phyloP scores from a whole-genome alignment of 768 basidiomycete genomes.

The Kwoniella dendrophila region DNA sequence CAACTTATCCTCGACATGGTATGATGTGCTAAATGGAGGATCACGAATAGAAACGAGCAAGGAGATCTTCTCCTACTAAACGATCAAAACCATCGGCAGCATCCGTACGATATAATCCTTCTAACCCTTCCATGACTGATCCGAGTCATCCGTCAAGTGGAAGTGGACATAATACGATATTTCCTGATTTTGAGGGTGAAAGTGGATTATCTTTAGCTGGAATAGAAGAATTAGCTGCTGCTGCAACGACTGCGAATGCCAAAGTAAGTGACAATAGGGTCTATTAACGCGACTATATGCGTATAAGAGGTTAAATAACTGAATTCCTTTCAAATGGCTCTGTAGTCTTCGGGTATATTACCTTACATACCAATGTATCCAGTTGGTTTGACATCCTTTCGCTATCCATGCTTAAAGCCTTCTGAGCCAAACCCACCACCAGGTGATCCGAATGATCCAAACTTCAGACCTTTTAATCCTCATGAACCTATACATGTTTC shows the following conservation, averaged over 20 bases:
- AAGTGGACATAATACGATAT: no score
- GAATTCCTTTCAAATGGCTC: neutral
- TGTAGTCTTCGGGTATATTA: slow-evolving; percentile 1
- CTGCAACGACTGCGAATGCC: slow-evolving; percentile 13
- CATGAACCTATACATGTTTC: slow-evolving; percentile 13
- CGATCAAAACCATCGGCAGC: slow-evolving; percentile 12
- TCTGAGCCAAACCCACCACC: slow-evolving; percentile 36
- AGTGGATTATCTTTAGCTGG: slow-evolving; percentile 11
- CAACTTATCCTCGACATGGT: no score
- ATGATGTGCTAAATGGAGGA: no score
- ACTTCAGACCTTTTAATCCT: slow-evolving; percentile 39
- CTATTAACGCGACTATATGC: neutral
- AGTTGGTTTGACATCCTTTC: slow-evolving; percentile 45
- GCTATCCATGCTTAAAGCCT: slow-evolving; percentile 41
- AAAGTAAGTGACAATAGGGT: slow-evolving; percentile 1
- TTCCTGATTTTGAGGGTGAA: neutral
- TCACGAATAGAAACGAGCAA: slow-evolving; percentile 22
- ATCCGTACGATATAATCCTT: no score
- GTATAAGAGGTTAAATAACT: neutral
- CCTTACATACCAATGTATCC: slow-evolving; percentile 13
- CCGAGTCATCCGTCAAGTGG: no score
- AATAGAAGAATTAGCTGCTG: slow-evolving; percentile 20
- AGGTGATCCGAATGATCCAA: slow-evolving; percentile 38
- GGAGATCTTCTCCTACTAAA: slow-evolving; percentile 18
- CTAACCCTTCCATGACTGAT: no score